Conservation (phyloP, 345 rosid species). For the Salix viminalis region DNA sequence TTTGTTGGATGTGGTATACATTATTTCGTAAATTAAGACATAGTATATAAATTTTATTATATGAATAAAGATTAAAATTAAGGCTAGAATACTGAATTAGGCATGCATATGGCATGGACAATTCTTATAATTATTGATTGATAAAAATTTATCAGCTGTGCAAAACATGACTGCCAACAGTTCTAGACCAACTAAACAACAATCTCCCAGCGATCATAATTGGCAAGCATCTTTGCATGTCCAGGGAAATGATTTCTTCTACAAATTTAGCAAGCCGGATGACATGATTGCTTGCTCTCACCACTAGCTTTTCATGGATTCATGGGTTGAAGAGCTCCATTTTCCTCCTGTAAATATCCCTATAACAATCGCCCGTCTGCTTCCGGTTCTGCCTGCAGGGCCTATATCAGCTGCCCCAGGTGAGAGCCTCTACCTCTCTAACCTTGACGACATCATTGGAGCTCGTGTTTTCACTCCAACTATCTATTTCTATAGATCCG, state of each 20-base stretch:
- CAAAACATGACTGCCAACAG: constrained; percentile 26
- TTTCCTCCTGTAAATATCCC: constrained; percentile 48
- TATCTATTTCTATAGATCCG: constrained; percentile 54
- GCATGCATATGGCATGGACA: background rate
- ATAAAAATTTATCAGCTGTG: constrained; percentile 11
- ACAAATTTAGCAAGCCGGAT: constrained; percentile 15
- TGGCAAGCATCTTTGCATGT: constrained; percentile 14
- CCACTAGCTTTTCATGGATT: constrained; percentile 37
- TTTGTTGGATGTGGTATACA: too few relatives aligned
- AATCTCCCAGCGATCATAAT: background rate
- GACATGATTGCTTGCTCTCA: background rate
- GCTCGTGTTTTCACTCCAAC: constrained; percentile 88
- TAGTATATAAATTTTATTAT: background rate
- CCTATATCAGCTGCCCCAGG: constrained; percentile 46
- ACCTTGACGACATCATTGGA: constrained; percentile 75
- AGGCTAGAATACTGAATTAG: too few relatives aligned
- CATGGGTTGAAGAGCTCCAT: constrained; percentile 61
- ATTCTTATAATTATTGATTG: background rate
- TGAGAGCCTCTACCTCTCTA: constrained; percentile 72
- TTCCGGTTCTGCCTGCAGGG: constrained; percentile 49
- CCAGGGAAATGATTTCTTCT: constrained; percentile 11
- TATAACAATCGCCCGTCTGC: constrained; percentile 26
- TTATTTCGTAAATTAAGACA: background rate
- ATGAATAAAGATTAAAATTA: background rate
- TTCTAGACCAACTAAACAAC: constrained; percentile 29